Evolutionary conservation across 2,329 filamentous ascomycete species (phyloP), one percentile per base, ranked within the genome.

Genomic region (Colletotrichum costaricense): DNA sequence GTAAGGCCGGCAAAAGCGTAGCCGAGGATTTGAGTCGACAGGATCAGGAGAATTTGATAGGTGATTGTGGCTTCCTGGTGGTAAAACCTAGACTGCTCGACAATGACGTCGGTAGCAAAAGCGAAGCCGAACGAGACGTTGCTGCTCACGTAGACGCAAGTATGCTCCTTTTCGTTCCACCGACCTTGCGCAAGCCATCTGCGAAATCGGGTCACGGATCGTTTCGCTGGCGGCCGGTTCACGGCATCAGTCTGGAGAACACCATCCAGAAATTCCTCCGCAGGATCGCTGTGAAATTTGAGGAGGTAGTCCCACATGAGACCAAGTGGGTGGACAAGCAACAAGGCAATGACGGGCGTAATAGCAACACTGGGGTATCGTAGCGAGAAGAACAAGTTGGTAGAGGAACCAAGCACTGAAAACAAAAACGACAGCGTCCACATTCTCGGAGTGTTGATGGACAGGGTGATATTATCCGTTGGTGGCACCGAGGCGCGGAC

Each of bases 311-410:
- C 95, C 93, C 95, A 96, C 33, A 95, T 80, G 28, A 94, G 89
- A 73, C 95, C 95, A 67, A 97, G 89, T 2, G 95, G 95, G 79
- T 97, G 95, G 59, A 95, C 94, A 69, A 97, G 90, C 72, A 97
- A 87, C 78, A 97, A 87, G 35, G 94, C 94, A 84, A 97, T 97
- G 76, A 97, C 93, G 52, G 94, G 94, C 26, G 94, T 96, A 79
- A 97, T 96, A 74, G 93, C 93, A 81, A 97, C 94, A 81, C 94
- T 97, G 33, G 95, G 95, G 87, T 97, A 97, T 89, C 95, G 90
- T 80, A 97, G 86, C 46, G 94, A 95, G 86, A 97, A 97, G 85
- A 97, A 97, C 54, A 97, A 85, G 81, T 97, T 97, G 46, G 93
- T 95, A 2, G 93, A 93, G 59, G 94, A 96, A 74, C 94, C 94